These are phyloP conservation scores for Colletotrichum ledebouriae DNA, from an alignment of 2,329 filamentous ascomycete species.

Conservation along the genomic window DNA sequence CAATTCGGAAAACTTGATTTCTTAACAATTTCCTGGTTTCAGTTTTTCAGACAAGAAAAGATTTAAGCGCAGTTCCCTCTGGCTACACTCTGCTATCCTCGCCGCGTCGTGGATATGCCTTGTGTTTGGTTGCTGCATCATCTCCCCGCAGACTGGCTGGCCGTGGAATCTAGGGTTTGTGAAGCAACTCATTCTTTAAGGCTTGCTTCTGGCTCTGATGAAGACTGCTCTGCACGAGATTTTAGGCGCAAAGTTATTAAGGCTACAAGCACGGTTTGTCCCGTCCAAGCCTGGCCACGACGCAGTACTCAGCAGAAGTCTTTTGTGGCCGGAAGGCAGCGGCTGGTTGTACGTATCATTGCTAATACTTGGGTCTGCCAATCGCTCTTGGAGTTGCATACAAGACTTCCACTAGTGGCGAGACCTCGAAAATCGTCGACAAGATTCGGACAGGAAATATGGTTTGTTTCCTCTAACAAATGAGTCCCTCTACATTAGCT, in stretches of 20 bases:
- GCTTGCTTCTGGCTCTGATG: background rate
- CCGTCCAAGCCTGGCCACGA: background rate
- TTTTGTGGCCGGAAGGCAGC: background rate
- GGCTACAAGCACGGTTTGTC: background rate
- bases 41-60: too few species aligned
- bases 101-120: background rate
- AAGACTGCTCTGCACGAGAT: background rate
- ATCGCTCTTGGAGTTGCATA: background rate
- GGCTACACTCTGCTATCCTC: background rate
- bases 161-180: background rate
- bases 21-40: too few species aligned
- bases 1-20: too few species aligned
- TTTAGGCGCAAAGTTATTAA: background rate
- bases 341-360: background rate
- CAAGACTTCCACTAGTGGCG: background rate
- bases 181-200: background rate
- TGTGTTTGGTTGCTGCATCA: background rate
- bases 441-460: background rate
- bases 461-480: background rate
- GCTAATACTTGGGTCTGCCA: background rate
- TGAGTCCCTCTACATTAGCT: background rate
- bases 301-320: background rate
- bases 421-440: background rate
- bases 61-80: background rate
- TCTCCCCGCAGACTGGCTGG: background rate